Evolutionary conservation across 129 eudicot genomes (phyloP).

Genomic region (Artemisia argyi): DNA sequence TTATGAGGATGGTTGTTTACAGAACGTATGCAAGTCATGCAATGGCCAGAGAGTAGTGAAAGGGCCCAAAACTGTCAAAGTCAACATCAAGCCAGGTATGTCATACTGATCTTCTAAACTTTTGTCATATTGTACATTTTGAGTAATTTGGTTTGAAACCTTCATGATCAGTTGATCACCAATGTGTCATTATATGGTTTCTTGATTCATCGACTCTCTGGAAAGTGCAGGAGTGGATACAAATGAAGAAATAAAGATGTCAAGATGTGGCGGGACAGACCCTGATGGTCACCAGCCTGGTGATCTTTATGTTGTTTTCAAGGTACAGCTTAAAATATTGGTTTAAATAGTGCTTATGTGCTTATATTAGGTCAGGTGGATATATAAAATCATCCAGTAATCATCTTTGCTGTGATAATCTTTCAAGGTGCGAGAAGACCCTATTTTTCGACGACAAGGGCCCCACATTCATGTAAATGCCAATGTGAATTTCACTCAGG

Average conservation of each 20-base stretch:
- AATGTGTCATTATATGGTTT: not conserved
- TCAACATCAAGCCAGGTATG: constrained; percentile 77
- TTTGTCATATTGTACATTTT: not conserved
- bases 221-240: constrained; percentile 65
- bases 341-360: not conserved
- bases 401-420: not conserved
- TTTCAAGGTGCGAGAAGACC: constrained; percentile 74
- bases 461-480: constrained; percentile 86
- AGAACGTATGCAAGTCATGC: constrained; percentile 78
- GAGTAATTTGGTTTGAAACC: not conserved
- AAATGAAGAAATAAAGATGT: constrained; percentile 59
- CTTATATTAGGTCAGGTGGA: not conserved
- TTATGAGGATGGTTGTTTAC: constrained; percentile 24
- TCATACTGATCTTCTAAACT: not conserved
- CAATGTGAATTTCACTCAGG: constrained; percentile 69
- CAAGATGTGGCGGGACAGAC: constrained; percentile 88
- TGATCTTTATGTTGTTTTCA: constrained; percentile 67
- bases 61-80: constrained; percentile 68
- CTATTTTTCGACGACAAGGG: constrained; percentile 77
- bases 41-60: constrained; percentile 57
- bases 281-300: constrained; percentile 88
- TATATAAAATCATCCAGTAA: not conserved
- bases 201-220: not conserved
- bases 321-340: constrained; percentile 40
- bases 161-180: not conserved